phyloP scores from a whole-genome alignment of 2,329 filamentous ascomycete genomes.

The Ilyonectria sp. region DNA sequence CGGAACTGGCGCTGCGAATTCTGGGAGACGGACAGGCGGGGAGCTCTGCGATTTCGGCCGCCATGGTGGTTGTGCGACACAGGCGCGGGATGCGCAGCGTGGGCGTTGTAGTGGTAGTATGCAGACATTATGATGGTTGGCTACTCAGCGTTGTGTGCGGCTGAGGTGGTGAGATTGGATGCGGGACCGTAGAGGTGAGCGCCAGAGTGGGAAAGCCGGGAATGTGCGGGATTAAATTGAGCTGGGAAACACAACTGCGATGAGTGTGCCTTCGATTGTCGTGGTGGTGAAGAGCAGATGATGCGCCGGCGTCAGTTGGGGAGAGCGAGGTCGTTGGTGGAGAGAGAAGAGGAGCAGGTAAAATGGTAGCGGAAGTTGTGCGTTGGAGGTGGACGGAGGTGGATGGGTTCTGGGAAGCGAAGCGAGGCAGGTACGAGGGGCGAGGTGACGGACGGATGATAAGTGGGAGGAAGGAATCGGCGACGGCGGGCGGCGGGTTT shows the following conservation, averaged over 20 bases:
- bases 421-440: constrained; percentile 46
- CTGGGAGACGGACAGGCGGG: constrained; percentile 84
- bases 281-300: constrained; percentile 31
- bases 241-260: constrained; percentile 37
- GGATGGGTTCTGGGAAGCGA: constrained; percentile 46
- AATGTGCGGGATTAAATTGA: constrained; percentile 50
- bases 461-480: constrained; percentile 47
- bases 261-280: constrained; percentile 33
- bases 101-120: constrained; percentile 75
- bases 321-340: constrained; percentile 23
- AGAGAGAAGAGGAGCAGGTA: constrained; percentile 30
- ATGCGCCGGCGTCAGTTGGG: constrained; percentile 33
- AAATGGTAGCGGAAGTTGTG: constrained; percentile 42
- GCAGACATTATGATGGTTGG: constrained; percentile 68
- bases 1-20: constrained; percentile 91
- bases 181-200: constrained; percentile 24
- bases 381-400: constrained; percentile 37
- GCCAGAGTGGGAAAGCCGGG: constrained; percentile 31
- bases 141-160: constrained; percentile 22
- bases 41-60: constrained; percentile 87
- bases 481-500: constrained; percentile 49
- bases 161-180: constrained; percentile 9
- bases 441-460: constrained; percentile 43
- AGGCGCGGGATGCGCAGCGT: constrained; percentile 71
- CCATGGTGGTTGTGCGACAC: constrained; percentile 84